Conservation (phyloP, 352 stramenopile species). For the Globisporangium apiculatum region DNA sequence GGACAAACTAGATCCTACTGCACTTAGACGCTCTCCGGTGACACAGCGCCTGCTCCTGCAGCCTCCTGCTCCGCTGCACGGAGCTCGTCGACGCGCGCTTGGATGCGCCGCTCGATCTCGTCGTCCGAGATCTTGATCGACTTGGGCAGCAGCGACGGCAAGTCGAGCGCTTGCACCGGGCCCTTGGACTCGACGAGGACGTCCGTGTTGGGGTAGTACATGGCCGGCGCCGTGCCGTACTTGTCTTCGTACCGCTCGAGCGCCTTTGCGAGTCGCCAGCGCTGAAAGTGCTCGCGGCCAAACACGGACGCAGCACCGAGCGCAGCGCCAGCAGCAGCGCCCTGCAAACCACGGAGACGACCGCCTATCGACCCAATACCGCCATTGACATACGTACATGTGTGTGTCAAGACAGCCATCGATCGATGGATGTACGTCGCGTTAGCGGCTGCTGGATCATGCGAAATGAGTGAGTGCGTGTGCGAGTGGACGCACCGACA, state of each 20-base stretch:
- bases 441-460: too few relatives aligned
- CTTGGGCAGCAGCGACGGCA: conserved; percentile 66
- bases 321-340: conserved; percentile 46
- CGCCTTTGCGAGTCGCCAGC: conserved; percentile 67
- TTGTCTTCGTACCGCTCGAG: conserved; percentile 79
- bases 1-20: too few relatives aligned
- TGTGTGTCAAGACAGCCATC: background rate
- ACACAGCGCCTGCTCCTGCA: too few relatives aligned
- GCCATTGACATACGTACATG: background rate
- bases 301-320: conserved; percentile 56
- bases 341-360: conserved; percentile 58
- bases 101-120: conserved; percentile 71
- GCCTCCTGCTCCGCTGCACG: conserved; percentile 5
- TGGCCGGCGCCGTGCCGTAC: conserved; percentile 47
- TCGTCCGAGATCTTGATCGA: conserved; percentile 67
- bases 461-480: background rate
- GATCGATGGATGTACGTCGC: background rate
- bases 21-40: too few relatives aligned
- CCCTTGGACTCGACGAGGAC: conserved; percentile 57
- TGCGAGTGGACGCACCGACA: conserved; percentile 30
- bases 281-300: conserved; percentile 62
- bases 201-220: conserved; percentile 61
- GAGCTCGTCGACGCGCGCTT: conserved; percentile 66
- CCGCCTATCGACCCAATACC: conserved; percentile 27
- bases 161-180: conserved; percentile 40